Conservation (phyloP, 768 basidiomycete species). For the Mycena filopes region DNA sequence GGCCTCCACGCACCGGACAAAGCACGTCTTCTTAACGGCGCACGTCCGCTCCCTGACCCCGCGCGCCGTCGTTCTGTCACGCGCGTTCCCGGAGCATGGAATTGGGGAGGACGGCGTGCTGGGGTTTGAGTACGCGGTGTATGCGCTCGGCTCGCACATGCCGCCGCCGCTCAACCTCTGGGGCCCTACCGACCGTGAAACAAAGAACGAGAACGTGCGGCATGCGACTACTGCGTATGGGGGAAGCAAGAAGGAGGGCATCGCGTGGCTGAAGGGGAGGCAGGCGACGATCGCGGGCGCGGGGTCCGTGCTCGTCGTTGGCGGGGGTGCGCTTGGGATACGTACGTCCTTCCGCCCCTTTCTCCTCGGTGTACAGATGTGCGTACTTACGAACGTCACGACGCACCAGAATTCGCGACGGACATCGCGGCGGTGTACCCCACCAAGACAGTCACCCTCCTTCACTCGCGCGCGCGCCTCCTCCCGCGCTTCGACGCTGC, state of each 20-base stretch:
- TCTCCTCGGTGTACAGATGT: not conserved
- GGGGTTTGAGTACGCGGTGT: slow-evolving; percentile 66
- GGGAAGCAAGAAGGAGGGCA: slow-evolving; percentile 60
- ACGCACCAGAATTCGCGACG: slow-evolving; percentile 64
- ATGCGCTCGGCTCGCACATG: slow-evolving; percentile 70
- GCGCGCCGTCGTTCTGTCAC: slow-evolving; percentile 56
- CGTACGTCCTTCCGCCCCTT: slow-evolving; percentile 61
- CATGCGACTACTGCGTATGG: slow-evolving; percentile 39
- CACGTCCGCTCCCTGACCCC: slow-evolving; percentile 52
- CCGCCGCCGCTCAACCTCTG: slow-evolving; percentile 67
- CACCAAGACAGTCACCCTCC: slow-evolving; percentile 61
- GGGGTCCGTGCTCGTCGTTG: slow-evolving; percentile 68
- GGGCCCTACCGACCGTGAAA: slow-evolving; percentile 41
- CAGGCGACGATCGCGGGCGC: slow-evolving; percentile 61
- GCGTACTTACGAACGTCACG: not conserved
- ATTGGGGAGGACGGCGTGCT: slow-evolving; percentile 48
- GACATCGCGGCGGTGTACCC: slow-evolving; percentile 69
- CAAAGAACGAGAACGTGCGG: slow-evolving; percentile 12
- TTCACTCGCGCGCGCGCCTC: slow-evolving; percentile 67
- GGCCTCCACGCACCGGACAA: slow-evolving; percentile 26
- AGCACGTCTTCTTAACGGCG: slow-evolving; percentile 54
- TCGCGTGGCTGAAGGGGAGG: slow-evolving; percentile 61
- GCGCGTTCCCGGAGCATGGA: slow-evolving; percentile 58
- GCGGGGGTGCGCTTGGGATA: slow-evolving; percentile 79
- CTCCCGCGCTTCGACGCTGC: slow-evolving; percentile 62